These are phyloP conservation scores for Wolfiporia cocos DNA, from an alignment of 1,284 basidiomycete species.

Conservation along the genomic window DNA sequence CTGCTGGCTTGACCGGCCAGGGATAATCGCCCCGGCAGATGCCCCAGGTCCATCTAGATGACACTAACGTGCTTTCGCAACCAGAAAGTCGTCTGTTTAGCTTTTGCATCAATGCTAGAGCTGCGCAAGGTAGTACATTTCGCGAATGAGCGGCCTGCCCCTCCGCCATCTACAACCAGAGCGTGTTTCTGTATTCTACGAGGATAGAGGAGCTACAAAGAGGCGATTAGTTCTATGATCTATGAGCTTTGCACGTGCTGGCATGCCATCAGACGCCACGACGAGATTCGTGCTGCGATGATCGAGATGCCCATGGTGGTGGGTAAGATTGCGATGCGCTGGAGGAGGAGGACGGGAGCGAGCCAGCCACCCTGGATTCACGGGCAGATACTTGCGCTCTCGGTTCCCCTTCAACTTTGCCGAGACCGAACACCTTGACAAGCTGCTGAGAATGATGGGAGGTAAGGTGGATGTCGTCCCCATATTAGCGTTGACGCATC, in stretches of 20 bases:
- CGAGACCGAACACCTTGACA: conserved; percentile 18
- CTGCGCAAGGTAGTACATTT: conserved; percentile 27
- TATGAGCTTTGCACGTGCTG: conserved; percentile 24
- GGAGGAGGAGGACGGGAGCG: conserved; percentile 23
- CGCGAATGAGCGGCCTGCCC: conserved; percentile 16
- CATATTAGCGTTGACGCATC: conserved; percentile 24
- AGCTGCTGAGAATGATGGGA: conserved; percentile 22
- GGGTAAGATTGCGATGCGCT: conserved; percentile 31
- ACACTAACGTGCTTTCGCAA: conserved; percentile 7
- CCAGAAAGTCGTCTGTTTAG: conserved; percentile 21
- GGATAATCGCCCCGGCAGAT: conserved; percentile 5
- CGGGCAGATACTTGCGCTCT: conserved; percentile 26
- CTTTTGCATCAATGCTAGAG: conserved; percentile 28
- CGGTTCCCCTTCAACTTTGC: conserved; percentile 24
- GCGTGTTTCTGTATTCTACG: conserved; percentile 25
- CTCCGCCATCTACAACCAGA: conserved; percentile 31
- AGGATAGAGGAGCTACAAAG: conserved; percentile 18
- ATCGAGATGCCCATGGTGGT: conserved; percentile 24
- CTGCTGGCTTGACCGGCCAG: conserved; percentile 6
- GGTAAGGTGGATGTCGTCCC: conserved; percentile 24
- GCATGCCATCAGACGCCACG: conserved; percentile 26
- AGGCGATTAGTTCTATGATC: conserved; percentile 22
- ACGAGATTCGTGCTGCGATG: conserved; percentile 24
- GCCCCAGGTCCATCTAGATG: conserved; percentile 10
- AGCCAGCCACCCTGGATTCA: conserved; percentile 16